A percentile compares a stretch with the other conserved stretches of the same genome.
Evolutionary conservation across 2,329 filamentous ascomycete species (phyloP).

Genomic region (Phaeosphaeriaceae sp.): DNA sequence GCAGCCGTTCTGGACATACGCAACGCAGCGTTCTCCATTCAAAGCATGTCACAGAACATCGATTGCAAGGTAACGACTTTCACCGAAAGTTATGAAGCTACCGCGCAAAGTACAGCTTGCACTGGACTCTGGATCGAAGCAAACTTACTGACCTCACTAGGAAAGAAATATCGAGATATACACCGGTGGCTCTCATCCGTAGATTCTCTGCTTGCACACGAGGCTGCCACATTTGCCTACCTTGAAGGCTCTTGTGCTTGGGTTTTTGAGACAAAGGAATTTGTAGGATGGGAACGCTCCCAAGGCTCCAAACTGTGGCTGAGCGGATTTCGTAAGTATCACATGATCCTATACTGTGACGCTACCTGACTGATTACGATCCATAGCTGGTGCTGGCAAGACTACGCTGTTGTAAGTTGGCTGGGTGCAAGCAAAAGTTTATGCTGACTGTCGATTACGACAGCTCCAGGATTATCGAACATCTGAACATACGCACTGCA

Average conservation of each 20-base stretch:
- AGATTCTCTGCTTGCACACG: too few species aligned
- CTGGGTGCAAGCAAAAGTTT: background rate
- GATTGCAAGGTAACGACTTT: too few species aligned
- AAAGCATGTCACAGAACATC: too few species aligned
- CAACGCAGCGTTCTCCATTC: too few species aligned
- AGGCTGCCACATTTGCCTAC: too few species aligned
- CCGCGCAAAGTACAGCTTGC: too few species aligned
- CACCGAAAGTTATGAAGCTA: too few species aligned
- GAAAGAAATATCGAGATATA: too few species aligned
- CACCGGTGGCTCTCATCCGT: too few species aligned
- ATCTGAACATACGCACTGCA: background rate
- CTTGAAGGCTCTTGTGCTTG: background rate
- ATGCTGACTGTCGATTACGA: background rate
- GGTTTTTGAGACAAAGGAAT: constrained; percentile 2
- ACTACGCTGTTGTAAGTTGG: constrained; percentile 6
- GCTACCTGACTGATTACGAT: background rate
- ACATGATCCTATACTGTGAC: background rate
- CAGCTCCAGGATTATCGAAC: constrained; percentile 1
- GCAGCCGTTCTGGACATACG: too few species aligned
- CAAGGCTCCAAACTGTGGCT: constrained; percentile 4
- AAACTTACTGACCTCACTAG: too few species aligned
- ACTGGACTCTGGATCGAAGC: too few species aligned
- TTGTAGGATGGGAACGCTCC: background rate
- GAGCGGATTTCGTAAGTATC: constrained; percentile 9
- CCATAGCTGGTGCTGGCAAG: constrained; percentile 7